Percentiles rank a stretch among this genome's conserved stretches.
Evolutionary conservation across 176 grass and related monocot species (phyloP).

Genomic region (Chrysopogon serrulatus): DNA sequence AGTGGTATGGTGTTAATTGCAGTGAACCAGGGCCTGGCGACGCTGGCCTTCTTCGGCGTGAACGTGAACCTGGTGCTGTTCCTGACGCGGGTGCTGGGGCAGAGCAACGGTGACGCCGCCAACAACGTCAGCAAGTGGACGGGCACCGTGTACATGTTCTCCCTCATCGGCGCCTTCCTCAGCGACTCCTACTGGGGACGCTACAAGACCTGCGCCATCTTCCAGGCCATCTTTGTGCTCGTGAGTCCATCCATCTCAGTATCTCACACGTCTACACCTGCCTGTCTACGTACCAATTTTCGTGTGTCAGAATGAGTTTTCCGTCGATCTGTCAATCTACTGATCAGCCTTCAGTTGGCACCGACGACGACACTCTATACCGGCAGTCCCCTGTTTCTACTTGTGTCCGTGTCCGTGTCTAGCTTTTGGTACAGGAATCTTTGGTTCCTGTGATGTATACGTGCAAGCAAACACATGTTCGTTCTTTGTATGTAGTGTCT

Average conservation of each 20-base stretch:
- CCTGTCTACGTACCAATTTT: too few species aligned
- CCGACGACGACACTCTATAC: background rate
- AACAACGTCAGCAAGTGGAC: conserved; percentile 99
- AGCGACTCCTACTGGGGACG: conserved; percentile 98
- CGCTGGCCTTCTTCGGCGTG: conserved; percentile 93
- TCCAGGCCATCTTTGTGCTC: conserved; percentile 84
- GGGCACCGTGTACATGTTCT: conserved; percentile 98
- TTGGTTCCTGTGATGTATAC: background rate
- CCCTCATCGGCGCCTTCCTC: conserved; percentile 89
- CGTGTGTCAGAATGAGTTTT: too few species aligned
- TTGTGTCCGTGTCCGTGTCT: background rate
- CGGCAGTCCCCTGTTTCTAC: background rate
- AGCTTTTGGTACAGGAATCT: background rate
- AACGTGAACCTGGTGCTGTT: conserved; percentile 96
- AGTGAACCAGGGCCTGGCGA: conserved; percentile 95
- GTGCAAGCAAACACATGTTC: background rate
- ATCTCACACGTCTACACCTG: background rate
- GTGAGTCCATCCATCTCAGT: too few species aligned
- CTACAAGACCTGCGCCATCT: conserved; percentile 88
- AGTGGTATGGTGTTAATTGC: background rate
- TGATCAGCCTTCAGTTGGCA: too few species aligned
- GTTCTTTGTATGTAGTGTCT: background rate
- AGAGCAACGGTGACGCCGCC: conserved; percentile 80
- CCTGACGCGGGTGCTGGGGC: conserved; percentile 83
- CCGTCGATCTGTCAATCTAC: too few species aligned